Evolutionary conservation across 129 eudicot species (phyloP).

Genomic region (Solidago caesia): DNA sequence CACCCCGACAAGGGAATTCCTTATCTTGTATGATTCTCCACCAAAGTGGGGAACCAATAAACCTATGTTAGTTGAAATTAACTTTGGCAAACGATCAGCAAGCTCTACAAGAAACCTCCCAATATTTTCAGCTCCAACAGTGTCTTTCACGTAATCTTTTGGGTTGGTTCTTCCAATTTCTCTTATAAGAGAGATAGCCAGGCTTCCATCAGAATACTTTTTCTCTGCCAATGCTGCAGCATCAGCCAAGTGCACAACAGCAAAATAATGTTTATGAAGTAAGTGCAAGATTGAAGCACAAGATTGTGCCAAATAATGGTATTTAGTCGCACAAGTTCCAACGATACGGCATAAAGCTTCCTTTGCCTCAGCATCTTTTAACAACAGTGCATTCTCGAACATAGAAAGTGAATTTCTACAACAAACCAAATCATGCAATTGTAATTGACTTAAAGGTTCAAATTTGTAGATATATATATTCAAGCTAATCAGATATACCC

Average conservation of each 20-base stretch:
- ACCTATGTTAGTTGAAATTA: slow-evolving; percentile 87
- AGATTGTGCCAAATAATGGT: slow-evolving; percentile 74
- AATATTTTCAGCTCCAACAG: slow-evolving; percentile 89
- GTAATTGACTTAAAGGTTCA: slow-evolving; percentile 2
- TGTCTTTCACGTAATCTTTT: slow-evolving; percentile 79
- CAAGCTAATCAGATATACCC: neutral
- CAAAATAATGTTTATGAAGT: slow-evolving; percentile 85
- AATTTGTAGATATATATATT: neutral
- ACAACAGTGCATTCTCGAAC: slow-evolving; percentile 71
- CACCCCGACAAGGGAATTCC: slow-evolving; percentile 92
- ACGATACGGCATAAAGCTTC: slow-evolving; percentile 89
- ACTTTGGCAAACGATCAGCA: slow-evolving; percentile 82
- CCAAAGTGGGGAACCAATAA: slow-evolving; percentile 93
- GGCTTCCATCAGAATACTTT: slow-evolving; percentile 86
- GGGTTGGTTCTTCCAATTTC: slow-evolving; percentile 93
- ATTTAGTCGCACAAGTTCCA: slow-evolving; percentile 87
- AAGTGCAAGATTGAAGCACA: slow-evolving; percentile 89
- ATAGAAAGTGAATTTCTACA: slow-evolving; percentile 73
- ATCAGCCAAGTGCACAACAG: slow-evolving; percentile 73
- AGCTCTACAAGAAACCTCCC: slow-evolving; percentile 95
- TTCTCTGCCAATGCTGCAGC: slow-evolving; percentile 85
- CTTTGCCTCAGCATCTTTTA: slow-evolving; percentile 77
- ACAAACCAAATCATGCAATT: slow-evolving; percentile 18
- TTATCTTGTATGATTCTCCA: slow-evolving; percentile 93
- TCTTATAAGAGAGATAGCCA: slow-evolving; percentile 73